These are phyloP conservation scores for Erodium maritimum DNA, from an alignment of 345 rosid genomes.

Conservation along the genomic window DNA sequence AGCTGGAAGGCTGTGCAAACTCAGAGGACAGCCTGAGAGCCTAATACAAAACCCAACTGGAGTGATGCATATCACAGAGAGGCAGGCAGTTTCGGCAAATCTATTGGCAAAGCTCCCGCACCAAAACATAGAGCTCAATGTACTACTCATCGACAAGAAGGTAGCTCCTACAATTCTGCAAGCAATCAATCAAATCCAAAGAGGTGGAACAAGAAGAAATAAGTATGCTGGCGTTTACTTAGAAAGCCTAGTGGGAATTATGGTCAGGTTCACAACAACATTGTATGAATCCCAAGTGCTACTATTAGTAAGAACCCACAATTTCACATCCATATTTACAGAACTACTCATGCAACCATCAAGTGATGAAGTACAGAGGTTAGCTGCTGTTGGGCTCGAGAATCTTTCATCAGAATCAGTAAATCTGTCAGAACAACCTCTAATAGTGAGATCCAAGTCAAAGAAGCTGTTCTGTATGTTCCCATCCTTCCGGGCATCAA, in stretches of 20 bases:
- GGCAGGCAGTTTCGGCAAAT: slow-evolving; percentile 58
- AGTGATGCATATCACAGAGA: slow-evolving; percentile 46
- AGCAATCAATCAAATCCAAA: slow-evolving; percentile 40
- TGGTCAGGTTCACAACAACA: slow-evolving; percentile 80
- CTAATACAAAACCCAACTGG: slow-evolving; percentile 32
- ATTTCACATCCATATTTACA: slow-evolving; percentile 55
- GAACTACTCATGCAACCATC: slow-evolving; percentile 67
- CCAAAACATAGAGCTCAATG: slow-evolving; percentile 60
- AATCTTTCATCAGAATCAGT: slow-evolving; percentile 62
- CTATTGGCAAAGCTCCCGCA: slow-evolving; percentile 77
- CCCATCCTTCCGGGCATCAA: slow-evolving; percentile 35
- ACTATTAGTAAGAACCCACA: slow-evolving; percentile 50
- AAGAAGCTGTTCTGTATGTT: slow-evolving; percentile 32
- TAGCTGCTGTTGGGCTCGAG: slow-evolving; percentile 71
- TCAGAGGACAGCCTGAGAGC: slow-evolving; percentile 64
- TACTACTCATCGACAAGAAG: slow-evolving; percentile 44
- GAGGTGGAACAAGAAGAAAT: slow-evolving; percentile 45
- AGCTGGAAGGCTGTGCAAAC: slow-evolving; percentile 63
- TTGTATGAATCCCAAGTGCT: slow-evolving; percentile 58
- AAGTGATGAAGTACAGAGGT: slow-evolving; percentile 69
- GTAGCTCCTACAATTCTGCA: slow-evolving; percentile 44
- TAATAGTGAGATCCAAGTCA: slow-evolving; percentile 29
- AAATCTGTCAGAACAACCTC: slow-evolving; percentile 42
- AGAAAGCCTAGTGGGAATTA: slow-evolving; percentile 72
- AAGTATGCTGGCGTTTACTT: slow-evolving; percentile 55